phyloP scores from a whole-genome alignment of 345 rosid species.

The Eucalyptus globulus region DNA sequence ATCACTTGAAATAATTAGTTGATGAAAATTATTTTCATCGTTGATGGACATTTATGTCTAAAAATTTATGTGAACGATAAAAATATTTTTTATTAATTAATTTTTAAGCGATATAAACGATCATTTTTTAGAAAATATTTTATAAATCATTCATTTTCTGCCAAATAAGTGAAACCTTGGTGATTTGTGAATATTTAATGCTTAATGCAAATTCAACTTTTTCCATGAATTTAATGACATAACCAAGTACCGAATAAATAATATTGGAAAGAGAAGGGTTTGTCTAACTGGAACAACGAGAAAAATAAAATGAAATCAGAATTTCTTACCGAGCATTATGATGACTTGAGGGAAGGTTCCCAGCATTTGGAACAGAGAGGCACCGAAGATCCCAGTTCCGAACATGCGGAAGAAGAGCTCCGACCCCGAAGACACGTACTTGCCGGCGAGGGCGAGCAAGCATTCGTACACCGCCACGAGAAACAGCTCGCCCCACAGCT shows the following conservation, averaged over 20 bases:
- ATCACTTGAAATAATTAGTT: rapidly evolving
- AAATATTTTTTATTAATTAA: too few species aligned
- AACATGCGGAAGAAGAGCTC: constrained; percentile 34
- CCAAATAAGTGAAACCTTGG: too few species aligned
- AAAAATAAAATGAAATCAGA: not conserved
- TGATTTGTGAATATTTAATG: not conserved
- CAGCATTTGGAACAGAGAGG: constrained; percentile 24
- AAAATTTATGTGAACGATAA: too few species aligned
- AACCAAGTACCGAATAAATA: not conserved
- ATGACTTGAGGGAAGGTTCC: constrained; percentile 19
- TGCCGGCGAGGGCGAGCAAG: constrained; percentile 13
- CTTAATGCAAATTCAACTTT: not conserved
- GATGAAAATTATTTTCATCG: not conserved
- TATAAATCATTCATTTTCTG: rapidly evolving
- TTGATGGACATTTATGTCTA: not conserved
- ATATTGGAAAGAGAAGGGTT: not conserved
- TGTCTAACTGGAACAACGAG: not conserved
- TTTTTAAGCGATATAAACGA: rapidly evolving
- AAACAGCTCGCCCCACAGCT: constrained; percentile 38
- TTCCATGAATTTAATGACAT: not conserved
- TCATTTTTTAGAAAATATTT: too few species aligned
- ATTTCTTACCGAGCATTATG: not conserved
- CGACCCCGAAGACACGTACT: constrained; percentile 18
- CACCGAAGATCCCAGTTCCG: constrained; percentile 44
- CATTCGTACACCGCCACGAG: constrained; percentile 27